Base-by-base conservation (phyloP, 768 basidiomycete genomes). In the Austroboletus festivus region DNA sequence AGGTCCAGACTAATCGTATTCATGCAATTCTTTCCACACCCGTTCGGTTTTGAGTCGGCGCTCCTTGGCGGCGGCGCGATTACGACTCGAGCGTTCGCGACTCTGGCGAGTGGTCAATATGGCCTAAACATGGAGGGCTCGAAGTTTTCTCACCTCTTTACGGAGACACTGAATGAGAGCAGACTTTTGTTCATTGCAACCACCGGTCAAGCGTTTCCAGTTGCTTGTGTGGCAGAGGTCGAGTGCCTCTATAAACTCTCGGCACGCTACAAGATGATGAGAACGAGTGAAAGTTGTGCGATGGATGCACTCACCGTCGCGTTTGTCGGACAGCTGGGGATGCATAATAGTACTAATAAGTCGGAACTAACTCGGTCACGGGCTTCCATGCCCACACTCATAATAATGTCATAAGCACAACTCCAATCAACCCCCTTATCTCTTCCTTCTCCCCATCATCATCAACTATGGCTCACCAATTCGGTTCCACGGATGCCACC, bases 211-310 rank as follows among this genome's bases (percentile, higher is more conserved):
- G 53, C 80, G 79, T 21, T 76, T 74, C 83, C 84, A 87, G 47
- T 64, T 72, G 58, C 71, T 77, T 18, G 71, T 62, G 59, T 90
- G 88, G 60, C 88, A 90, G 40, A 75, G 69, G 42, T 89, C 78
- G 21, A 90, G 80, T 2, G 88, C 88, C 54, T 88, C 70, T 46
- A 90, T 86, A 60, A 90, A 83, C 16, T 88, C 86, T 59, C 73
- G 78, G 73, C 88, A 90, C 31, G 73, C 88, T 89, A 40, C 47
- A 43, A 46, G 56, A 35, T 8, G 21, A 47, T 60, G 47, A 56
- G 35, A 38, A 31, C 16, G 26, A 24, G n/a, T 28, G 19, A 37
- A 31, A 21, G 31, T 50, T 7, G 31, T 26, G 18, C 5, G 3
- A 24, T 5, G n/a, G 16, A 35, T 20, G 28, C 12, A 39, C 75